phyloP scores from a whole-genome alignment of 2,329 filamentous ascomycete genomes.

The Byssothecium circinans region DNA sequence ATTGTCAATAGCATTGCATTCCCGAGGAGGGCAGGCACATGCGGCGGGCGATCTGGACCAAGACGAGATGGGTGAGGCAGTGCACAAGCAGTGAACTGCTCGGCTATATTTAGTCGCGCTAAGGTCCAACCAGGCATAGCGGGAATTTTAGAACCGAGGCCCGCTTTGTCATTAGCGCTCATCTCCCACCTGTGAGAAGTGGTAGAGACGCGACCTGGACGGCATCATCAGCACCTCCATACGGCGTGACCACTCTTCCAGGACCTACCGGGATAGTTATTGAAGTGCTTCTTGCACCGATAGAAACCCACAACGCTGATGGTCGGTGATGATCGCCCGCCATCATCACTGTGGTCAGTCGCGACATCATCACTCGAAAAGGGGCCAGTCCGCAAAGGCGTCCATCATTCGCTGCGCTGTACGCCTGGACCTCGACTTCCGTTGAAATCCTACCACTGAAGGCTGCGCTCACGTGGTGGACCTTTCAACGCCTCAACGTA shows the following conservation, averaged over 20 bases:
- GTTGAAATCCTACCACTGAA: background rate
- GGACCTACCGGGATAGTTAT: too few species aligned
- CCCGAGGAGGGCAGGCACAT: too few species aligned
- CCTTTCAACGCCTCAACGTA: too few species aligned
- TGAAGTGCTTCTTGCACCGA: too few species aligned
- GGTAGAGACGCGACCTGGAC: too few species aligned
- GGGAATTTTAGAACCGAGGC: slow-evolving; percentile 14
- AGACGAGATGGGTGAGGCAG: slow-evolving; percentile 3
- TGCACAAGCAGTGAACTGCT: slow-evolving; percentile 25
- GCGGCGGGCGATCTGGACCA: slow-evolving; percentile 16
- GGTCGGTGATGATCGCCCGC: background rate
- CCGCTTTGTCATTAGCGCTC: slow-evolving; percentile 11
- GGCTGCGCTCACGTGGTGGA: background rate
- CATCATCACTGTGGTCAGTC: background rate
- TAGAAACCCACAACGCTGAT: too few species aligned
- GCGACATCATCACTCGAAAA: background rate
- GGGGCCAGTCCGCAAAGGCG: background rate
- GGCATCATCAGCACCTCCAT: background rate
- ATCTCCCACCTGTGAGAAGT: slow-evolving; percentile 1
- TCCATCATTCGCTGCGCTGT: background rate
- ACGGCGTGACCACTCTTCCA: slow-evolving; percentile 3
- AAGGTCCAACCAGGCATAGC: slow-evolving; percentile 9
- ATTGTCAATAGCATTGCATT: too few species aligned
- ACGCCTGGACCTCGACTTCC: background rate
- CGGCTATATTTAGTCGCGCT: slow-evolving; percentile 33